Base-by-base conservation (phyloP, 345 rosid genomes). In the Lepidium africanum region DNA sequence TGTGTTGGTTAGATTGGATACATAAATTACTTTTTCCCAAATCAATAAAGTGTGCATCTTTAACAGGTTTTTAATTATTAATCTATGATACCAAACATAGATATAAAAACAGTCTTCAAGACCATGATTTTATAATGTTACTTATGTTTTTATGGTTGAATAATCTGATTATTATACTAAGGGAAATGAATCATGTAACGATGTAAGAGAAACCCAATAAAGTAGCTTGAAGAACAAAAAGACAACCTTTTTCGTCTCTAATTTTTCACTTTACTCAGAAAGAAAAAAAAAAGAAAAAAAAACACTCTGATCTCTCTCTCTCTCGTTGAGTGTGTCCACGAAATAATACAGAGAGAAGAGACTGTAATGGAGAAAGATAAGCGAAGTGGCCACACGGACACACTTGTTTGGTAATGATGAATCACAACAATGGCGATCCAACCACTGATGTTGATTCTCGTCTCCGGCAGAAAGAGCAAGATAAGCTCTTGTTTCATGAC, bases 401-500 rank as follows among this genome's bases (percentile, higher is more conserved):
- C 55, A 16, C 66, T 74, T 45, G 73, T 80, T 79, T 79, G 67
- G 80, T 74, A 6, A 82, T 69, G 74, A 65, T 38, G 76, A 83
- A 76, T 76, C 77, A 74, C 77, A 60, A 62, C 62, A 77, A 67
- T 71, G 71, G 62, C 67, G 70, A 57, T 36, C 58, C 39, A 21
- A 55, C 21, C 17, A 69, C 51, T 52, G 45, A 57, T 45, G 16
- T 46, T 60, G 76, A 70, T 42, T 38, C 58, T 54, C 65, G 72
- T 59, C 71, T 67, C 69, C 56, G 51, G 0, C 59, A 52, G 10
- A 79, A 73, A 37, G 83, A 83, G 21, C 73, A 81, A 65, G 79
- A 69, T 15, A 81, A 81, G 71, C 81, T 91, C 75, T 82, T 83
- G 87, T 86, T 93, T 41, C 96, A 90, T 69, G 98, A 93, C 77